Evolutionary conservation across 208 protist species (phyloP).

Genomic region (Vickermania ingenoplastis): DNA sequence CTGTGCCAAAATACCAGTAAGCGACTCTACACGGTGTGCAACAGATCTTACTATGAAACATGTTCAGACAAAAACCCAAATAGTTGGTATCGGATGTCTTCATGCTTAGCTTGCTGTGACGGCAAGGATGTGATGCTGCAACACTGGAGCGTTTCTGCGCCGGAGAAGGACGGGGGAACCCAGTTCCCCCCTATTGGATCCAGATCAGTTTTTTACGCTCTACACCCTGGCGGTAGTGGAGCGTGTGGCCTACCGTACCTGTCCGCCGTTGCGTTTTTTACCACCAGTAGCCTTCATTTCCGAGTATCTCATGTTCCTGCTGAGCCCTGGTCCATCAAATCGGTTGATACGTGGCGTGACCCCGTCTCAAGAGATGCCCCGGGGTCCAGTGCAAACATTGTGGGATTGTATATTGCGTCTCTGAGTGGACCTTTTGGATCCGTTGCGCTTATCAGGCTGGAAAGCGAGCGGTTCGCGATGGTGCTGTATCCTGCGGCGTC

Average conservation of each 20-base stretch:
- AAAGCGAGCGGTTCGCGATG: background rate
- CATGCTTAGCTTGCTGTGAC: too few relatives aligned
- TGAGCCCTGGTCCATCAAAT: background rate
- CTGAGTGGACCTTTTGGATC: background rate
- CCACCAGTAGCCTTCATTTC: background rate
- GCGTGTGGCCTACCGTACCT: background rate
- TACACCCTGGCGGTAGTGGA: background rate
- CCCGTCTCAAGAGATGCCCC: background rate
- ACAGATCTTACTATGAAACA: background rate
- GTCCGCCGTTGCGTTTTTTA: background rate
- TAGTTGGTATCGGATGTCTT: too few relatives aligned
- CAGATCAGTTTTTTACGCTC: background rate
- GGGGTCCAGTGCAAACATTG: background rate
- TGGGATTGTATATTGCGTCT: background rate
- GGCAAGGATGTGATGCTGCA: too few relatives aligned
- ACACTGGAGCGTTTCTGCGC: too few relatives aligned
- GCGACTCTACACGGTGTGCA: background rate
- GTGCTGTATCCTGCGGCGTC: background rate
- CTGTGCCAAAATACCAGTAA: background rate
- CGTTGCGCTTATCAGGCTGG: background rate
- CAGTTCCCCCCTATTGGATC: background rate
- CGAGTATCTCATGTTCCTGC: background rate
- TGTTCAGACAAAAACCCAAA: too few relatives aligned
- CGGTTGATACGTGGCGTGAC: background rate
- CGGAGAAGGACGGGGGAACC: background rate